Evolutionary conservation across 1,139 yeast species (phyloP).

Genomic region (Debaryomyces sp.): DNA sequence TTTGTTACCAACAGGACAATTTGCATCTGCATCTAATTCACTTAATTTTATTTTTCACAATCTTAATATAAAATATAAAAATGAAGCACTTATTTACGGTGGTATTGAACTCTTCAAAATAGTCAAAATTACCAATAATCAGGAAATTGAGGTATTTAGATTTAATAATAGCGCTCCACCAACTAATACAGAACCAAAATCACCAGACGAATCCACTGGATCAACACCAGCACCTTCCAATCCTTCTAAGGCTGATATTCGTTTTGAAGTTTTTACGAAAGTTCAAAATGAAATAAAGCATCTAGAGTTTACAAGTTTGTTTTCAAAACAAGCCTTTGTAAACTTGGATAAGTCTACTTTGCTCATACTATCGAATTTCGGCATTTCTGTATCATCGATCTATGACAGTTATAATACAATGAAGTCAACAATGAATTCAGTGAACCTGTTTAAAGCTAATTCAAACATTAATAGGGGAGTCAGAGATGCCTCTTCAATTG

Average conservation of each 20-base stretch:
- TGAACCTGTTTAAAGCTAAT: neutral
- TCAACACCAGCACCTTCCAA: conserved; percentile 8
- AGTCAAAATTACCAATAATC: conserved; percentile 19
- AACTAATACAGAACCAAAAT: neutral
- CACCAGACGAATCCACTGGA: neutral
- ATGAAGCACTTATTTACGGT: conserved; percentile 47
- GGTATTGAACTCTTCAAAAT: conserved; percentile 40
- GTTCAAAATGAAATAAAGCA: conserved; percentile 20
- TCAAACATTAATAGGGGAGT: neutral
- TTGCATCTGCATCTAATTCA: conserved; percentile 31
- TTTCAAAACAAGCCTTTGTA: conserved; percentile 45
- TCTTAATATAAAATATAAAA: conserved; percentile 45
- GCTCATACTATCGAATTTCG: conserved; percentile 19
- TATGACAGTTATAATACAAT: conserved; percentile 3
- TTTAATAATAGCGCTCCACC: conserved; percentile 15
- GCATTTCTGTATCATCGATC: neutral
- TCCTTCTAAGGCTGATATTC: conserved; percentile 45
- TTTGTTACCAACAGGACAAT: conserved; percentile 37
- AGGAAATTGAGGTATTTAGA: conserved; percentile 20
- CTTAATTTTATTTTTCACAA: conserved; percentile 31
- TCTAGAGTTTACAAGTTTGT: conserved; percentile 43
- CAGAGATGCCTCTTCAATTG: neutral
- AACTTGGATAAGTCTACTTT: conserved; percentile 30
- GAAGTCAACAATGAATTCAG: conserved; percentile 1
- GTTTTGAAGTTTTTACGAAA: conserved; percentile 51